A percentile compares a stretch with the other conserved stretches of the same genome.
Conservation (phyloP, 2,329 filamentous ascomycete genomes). For the Penicillium sp. region DNA sequence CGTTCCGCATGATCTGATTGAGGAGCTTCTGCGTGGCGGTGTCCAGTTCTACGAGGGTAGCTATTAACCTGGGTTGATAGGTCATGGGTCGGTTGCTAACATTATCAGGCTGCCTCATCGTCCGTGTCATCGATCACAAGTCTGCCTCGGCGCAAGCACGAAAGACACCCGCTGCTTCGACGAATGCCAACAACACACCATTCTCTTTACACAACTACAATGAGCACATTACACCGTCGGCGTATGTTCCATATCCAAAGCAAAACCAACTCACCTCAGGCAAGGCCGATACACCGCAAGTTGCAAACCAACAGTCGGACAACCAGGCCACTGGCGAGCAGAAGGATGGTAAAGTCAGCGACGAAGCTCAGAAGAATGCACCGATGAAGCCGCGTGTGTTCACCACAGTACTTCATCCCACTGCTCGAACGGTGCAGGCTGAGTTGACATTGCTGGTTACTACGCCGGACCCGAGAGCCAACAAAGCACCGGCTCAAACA, state of each 20-base stretch:
- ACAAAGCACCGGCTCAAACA: constrained; percentile 46
- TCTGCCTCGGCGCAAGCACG: constrained; percentile 59
- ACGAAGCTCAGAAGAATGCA: constrained; percentile 46
- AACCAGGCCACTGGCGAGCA: constrained; percentile 24
- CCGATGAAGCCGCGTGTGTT: constrained; percentile 57
- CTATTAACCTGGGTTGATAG: neutral
- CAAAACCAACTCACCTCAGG: constrained; percentile 37
- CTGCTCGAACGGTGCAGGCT: constrained; percentile 66
- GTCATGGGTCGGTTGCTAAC: constrained; percentile 4
- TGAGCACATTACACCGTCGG: constrained; percentile 82
- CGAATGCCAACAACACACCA: constrained; percentile 60
- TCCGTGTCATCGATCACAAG: constrained; percentile 87
- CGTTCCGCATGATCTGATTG: constrained; percentile 83
- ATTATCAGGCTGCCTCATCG: constrained; percentile 70
- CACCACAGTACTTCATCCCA: constrained; percentile 82
- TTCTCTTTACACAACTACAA: constrained; percentile 94
- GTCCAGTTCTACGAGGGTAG: constrained; percentile 84
- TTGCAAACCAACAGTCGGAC: constrained; percentile 22
- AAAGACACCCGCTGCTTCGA: constrained; percentile 51
- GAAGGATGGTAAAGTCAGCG: constrained; percentile 43
- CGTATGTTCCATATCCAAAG: constrained; percentile 70
- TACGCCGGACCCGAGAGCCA: constrained; percentile 59
- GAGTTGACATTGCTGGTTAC: constrained; percentile 74
- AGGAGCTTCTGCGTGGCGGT: constrained; percentile 66
- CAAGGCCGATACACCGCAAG: constrained; percentile 24